Base-by-base conservation (phyloP, 1,284 basidiomycete genomes). In the Mycosarcoma mackinlayi region DNA sequence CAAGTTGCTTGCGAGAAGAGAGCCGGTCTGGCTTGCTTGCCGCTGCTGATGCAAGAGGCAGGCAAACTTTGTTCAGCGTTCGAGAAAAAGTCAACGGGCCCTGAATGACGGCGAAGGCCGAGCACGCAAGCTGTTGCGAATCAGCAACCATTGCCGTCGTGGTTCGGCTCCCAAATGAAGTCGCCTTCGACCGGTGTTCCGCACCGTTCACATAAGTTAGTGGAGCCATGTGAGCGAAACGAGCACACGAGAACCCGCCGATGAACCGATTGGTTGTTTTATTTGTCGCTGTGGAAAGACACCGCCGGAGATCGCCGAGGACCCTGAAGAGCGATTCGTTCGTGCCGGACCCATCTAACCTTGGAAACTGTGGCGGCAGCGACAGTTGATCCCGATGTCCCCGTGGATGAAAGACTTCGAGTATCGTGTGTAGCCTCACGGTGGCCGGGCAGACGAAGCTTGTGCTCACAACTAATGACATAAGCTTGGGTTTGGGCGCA, bases 231-330 rank as follows among this genome's bases (percentile, higher is more conserved):
- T 16, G 33, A 16, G 33, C 11, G 16, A 35, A 35, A 13, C 9
- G 18, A 39, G n/a, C n/a, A n/a, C n/a, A n/a, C n/a, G n/a, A n/a
- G n/a, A n/a, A n/a, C n/a, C n/a, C n/a, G n/a, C n/a, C n/a, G n/a
- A n/a, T n/a, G n/a, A n/a, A n/a, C n/a, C n/a, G n/a, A n/a, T n/a
- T n/a, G n/a, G n/a, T n/a, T n/a, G n/a, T n/a, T n/a, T n/a, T n/a
- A n/a, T n/a, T n/a, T n/a, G n/a, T n/a, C n/a, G n/a, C n/a, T n/a
- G n/a, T n/a, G n/a, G n/a, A n/a, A n/a, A n/a, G n/a, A n/a, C n/a
- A n/a, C n/a, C n/a, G n/a, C n/a, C 41, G 62, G 55, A 65, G 62
- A 58, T 65, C 50, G 62, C 62, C 62, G 62, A 65, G 51, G 37
- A 57, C 50, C 49, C 39, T 53, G 37, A n/a, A 42, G 30, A 10